Evolutionary conservation across 371 early-diverging fungal genomes (phyloP), one percentile per base, ranked within the genome.

Genomic region (Mortierella sp.): DNA sequence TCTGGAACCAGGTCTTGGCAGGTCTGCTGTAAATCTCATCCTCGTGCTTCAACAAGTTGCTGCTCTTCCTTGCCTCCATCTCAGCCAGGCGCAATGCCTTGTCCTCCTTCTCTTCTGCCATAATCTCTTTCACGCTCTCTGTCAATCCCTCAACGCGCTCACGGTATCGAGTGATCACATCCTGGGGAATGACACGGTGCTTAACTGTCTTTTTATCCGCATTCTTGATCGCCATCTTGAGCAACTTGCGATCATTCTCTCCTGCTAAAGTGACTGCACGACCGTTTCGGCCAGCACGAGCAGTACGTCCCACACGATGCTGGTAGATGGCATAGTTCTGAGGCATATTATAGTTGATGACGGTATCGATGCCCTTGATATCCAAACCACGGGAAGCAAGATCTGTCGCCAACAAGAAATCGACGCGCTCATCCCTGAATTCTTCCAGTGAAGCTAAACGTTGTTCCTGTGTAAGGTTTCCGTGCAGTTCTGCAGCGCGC

Each of bases 321-420:
- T 99, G 92, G 85, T 99, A 99, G 83, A 96, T 95, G 55, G 94
- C 91, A 85, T 97, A 97, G 76, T 93, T 93, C 50, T 88, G 90
- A 24, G 99, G 99, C 97, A 99, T 98, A 73, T 98, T 97, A 86
- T 95, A 99, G 88, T 99, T 99, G 86, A 99, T 97, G 65, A 99
- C 99, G 1, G 97, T 96, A 63, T 97, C 94, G 65, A 99, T 94
- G 40, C 99, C 99, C 79, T 96, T 93, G 75, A 99, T 98, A 88
- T 99, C 99, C 48, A 99, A 88, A 85, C 99, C 99, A 86, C 99
- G 93, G 8, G 98, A 95, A n/a, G 99, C 99, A 43, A 99, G 88
- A 91, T 99, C 99, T 0, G 99, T 99, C 19, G 99, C 98, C 80
- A 99, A 89, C 79, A 98, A 89, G 84, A 90, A 97, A 74, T 95